Evolutionary conservation across 768 basidiomycete species (phyloP).

Genomic region (Collybiopsis confluens): DNA sequence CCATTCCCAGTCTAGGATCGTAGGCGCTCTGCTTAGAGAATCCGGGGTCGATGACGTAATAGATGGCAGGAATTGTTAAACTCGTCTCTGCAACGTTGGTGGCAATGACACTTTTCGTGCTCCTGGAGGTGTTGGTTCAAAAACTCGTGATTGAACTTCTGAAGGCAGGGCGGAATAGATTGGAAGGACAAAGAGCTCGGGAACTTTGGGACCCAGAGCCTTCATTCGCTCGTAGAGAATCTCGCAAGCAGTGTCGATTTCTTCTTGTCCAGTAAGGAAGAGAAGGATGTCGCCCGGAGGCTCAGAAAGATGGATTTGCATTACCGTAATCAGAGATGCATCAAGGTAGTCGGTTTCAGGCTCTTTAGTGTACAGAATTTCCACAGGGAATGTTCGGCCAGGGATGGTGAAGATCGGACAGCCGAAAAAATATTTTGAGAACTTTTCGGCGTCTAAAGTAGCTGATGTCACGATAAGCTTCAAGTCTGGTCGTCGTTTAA

Average conservation of each 20-base stretch:
- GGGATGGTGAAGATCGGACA: constrained; percentile 99
- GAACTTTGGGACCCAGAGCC: constrained; percentile 96
- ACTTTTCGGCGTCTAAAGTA: constrained; percentile 98
- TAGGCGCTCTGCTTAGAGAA: constrained; percentile 99
- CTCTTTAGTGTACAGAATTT: constrained; percentile 97
- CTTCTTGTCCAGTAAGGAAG: constrained; percentile 98
- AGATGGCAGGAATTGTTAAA: constrained; percentile 97
- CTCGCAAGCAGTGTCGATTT: constrained; percentile 97
- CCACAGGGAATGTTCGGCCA: constrained; percentile 98
- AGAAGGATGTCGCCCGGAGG: constrained; percentile 95
- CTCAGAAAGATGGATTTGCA: constrained; percentile 99
- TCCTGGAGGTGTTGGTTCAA: constrained; percentile 96
- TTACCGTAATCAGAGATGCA: constrained; percentile 96
- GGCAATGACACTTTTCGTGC: constrained; percentile 99
- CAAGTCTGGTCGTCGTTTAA: constrained; percentile 91
- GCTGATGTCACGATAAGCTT: constrained; percentile 99
- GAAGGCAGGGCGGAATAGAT: constrained; percentile 98
- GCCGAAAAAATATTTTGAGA: constrained; percentile 97
- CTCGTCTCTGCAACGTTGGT: constrained; percentile 99
- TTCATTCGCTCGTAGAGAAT: constrained; percentile 99
- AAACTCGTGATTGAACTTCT: constrained; percentile 96
- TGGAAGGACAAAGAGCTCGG: constrained; percentile 92
- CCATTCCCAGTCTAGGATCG: constrained; percentile 96
- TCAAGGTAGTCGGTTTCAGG: constrained; percentile 97
- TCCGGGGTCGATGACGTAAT: constrained; percentile 98